A percentile compares a stretch with the other conserved stretches of the same genome.
Conservation (phyloP, 2,329 filamentous ascomycete species). For the Madurella fahalii region DNA sequence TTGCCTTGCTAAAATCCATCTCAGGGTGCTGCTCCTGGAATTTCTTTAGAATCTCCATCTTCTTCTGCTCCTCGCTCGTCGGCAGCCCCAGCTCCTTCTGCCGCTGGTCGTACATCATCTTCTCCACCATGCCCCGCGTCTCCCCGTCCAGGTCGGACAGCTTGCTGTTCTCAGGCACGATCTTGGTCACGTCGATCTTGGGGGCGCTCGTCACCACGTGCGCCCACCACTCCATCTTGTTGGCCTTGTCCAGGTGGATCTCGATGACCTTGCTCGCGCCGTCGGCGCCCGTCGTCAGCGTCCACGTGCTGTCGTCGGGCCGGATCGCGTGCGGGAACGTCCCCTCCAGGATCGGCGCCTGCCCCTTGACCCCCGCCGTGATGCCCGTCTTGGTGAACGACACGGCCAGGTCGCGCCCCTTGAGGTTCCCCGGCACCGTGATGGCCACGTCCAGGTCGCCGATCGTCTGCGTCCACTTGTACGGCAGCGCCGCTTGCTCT, state of each 20-base stretch:
- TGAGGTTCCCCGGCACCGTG: slow-evolving; percentile 74
- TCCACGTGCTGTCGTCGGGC: slow-evolving; percentile 92
- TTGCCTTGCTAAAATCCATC: slow-evolving; percentile 69
- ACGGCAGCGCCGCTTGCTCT: slow-evolving; percentile 87
- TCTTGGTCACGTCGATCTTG: slow-evolving; percentile 92
- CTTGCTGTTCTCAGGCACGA: slow-evolving; percentile 87
- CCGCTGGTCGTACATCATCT: slow-evolving; percentile 99
- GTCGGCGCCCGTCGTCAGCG: slow-evolving; percentile 67
- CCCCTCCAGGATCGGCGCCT: slow-evolving; percentile 83
- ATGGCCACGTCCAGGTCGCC: slow-evolving; percentile 78
- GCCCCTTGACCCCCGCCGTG: slow-evolving; percentile 79
- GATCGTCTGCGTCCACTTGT: slow-evolving; percentile 97
- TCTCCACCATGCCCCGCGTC: slow-evolving; percentile 96
- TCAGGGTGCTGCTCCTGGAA: slow-evolving; percentile 78
- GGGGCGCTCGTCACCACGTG: slow-evolving; percentile 85
- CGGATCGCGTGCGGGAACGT: slow-evolving; percentile 74
- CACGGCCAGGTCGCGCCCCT: slow-evolving; percentile 78
- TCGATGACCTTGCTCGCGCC: slow-evolving; percentile 52
- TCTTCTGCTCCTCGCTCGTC: slow-evolving; percentile 92
- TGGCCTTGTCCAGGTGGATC: slow-evolving; percentile 89
- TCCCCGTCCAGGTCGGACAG: slow-evolving; percentile 90
- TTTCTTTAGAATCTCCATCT: slow-evolving; percentile 86
- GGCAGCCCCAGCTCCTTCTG: slow-evolving; percentile 92
- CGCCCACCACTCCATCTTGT: slow-evolving; percentile 98
- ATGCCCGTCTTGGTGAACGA: slow-evolving; percentile 76